These are phyloP conservation scores for Silene vulgaris DNA, from an alignment of 179 eudicot genomes.

Conservation along the genomic window DNA sequence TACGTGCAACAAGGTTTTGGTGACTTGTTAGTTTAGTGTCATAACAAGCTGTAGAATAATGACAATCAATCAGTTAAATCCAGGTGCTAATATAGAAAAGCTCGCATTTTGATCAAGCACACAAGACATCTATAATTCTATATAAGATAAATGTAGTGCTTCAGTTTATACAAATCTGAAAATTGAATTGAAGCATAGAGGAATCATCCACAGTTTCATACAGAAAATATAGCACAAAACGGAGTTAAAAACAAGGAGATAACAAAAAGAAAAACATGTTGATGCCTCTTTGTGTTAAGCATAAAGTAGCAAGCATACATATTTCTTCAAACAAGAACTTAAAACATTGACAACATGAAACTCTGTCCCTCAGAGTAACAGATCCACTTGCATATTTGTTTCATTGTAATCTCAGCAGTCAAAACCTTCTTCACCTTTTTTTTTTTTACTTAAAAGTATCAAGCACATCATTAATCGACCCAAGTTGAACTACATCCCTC, in stretches of 20 bases:
- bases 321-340: no score
- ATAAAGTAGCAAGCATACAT: no score
- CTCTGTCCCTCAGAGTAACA: no score
- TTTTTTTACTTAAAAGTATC: no score
- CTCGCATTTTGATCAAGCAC: constrained; percentile 1
- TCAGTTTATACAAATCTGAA: not conserved
- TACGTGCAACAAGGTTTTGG: not conserved
- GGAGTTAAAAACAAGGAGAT: not conserved
- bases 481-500: no score
- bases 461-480: no score
- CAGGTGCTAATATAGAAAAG: not conserved
- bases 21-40: not conserved
- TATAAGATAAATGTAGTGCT: not conserved
- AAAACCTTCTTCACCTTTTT: no score
- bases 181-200: not conserved
- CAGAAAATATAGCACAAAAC: not conserved
- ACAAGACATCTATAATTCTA: not conserved
- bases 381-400: no score
- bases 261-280: not conserved
- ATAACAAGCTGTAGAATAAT: not conserved
- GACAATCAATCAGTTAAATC: not conserved
- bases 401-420: no score
- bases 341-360: no score
- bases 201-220: not conserved
- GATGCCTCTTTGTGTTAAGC: no score